Base-by-base conservation (phyloP, 768 basidiomycete species). In the Auricularia sp. region DNA sequence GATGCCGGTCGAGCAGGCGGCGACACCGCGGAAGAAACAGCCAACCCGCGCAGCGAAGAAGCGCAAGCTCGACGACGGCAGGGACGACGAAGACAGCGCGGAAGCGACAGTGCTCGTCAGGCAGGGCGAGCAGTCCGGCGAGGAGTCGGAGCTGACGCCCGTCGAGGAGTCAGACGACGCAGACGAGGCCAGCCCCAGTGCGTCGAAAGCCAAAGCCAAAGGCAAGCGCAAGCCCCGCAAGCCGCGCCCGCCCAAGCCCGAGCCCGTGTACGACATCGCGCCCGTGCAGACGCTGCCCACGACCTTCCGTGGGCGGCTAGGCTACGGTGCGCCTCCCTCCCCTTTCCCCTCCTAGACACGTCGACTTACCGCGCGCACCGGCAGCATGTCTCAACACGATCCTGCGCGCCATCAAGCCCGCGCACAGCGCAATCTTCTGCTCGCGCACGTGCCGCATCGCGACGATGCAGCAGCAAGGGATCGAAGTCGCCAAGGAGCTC, bases 311-410 rank as follows among this genome's bases (percentile, higher is more conserved):
- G 91, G 90, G 66, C 78, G 82, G 64, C 74, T 86, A 42, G 85
- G 83, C 79, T 72, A 61, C 54, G 54, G 62, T 39, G 33, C 29
- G 3, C 3, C 11, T 4, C 42, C n/a, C 51, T 18, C 8, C 29
- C 13, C 58, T 24, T 24, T 24, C n/a, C n/a, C n/a, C n/a, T n/a
- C n/a, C n/a, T n/a, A n/a, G n/a, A n/a, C n/a, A n/a, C n/a, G n/a
- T n/a, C n/a, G n/a, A n/a, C n/a, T n/a, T n/a, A n/a, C n/a, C n/a
- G n/a, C n/a, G n/a, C n/a, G n/a, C n/a, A n/a, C 7, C 37, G 33
- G 10, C 94, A 72, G 92, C 92, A 2, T 94, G 92, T 71, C 73
- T 94, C 61, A 94, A 94, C 70, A 94, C 94, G 0, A 79, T 97
- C 16, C 75, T 96, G 13, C 82, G 94, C 54, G 84, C 78, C 36